Evolutionary conservation across 805 yeast genomes (phyloP).

Genomic region (Teunomyces kruisii): DNA sequence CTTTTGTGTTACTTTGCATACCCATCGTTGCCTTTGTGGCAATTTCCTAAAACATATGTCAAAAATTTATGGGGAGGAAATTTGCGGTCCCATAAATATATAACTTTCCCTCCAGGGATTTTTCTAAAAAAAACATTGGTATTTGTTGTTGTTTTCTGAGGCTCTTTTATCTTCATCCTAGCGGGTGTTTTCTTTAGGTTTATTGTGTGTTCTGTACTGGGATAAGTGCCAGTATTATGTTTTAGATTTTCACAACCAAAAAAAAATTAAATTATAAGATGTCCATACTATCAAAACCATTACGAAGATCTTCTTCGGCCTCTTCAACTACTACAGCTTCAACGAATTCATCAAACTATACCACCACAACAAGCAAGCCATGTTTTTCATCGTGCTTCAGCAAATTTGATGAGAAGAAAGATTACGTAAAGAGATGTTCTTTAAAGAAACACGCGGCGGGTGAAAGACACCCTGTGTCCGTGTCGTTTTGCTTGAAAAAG

Average conservation of each 20-base stretch:
- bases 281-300: constrained; percentile 3
- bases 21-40: background rate
- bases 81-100: constrained; percentile 1
- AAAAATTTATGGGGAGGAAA: background rate
- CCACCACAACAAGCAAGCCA: background rate
- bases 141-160: background rate
- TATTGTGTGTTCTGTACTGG: constrained; percentile 4
- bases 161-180: constrained; percentile 3
- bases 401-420: constrained; percentile 47
- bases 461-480: constrained; percentile 19
- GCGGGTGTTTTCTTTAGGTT: constrained; percentile 1
- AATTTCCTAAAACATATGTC: constrained; percentile 3
- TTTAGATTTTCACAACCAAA: background rate
- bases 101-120: background rate
- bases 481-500: constrained; percentile 42
- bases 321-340: constrained; percentile 1
- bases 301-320: constrained; percentile 4
- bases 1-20: background rate
- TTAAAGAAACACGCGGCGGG: constrained; percentile 17
- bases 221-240: constrained; percentile 1
- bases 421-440: constrained; percentile 42
- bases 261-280: background rate
- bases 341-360: background rate
- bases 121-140: background rate
- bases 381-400: background rate